phyloP scores from a whole-genome alignment of 1,284 basidiomycete genomes.

The Austropuccinia psidii region DNA sequence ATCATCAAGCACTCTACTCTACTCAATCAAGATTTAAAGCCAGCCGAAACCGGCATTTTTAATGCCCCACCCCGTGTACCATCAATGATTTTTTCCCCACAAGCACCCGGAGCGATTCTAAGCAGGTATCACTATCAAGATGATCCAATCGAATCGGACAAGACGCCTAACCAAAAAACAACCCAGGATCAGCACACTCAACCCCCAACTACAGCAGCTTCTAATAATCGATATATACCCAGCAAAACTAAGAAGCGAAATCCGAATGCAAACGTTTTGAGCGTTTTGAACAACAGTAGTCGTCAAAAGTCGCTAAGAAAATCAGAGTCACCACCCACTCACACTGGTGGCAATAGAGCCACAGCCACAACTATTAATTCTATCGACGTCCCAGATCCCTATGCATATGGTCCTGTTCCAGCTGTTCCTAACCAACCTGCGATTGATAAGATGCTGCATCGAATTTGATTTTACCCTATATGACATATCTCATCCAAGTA shows the following conservation, averaged over 20 bases:
- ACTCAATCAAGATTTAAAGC: not conserved
- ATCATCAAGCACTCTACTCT: not conserved
- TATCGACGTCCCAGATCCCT: constrained; percentile 22
- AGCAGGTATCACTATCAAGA: not conserved
- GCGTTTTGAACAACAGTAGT: constrained; percentile 18
- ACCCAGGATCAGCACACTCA: not conserved
- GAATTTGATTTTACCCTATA: too few species aligned
- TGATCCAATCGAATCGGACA: not conserved
- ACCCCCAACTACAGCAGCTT: constrained; percentile 15
- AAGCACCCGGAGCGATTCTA: constrained; percentile 1
- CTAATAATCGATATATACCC: constrained; percentile 27
- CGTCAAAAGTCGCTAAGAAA: constrained; percentile 12
- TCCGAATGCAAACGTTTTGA: constrained; percentile 14
- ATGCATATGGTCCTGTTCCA: too few species aligned
- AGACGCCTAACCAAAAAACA: not conserved
- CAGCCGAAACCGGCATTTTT: constrained; percentile 1
- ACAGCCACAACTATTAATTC: not conserved
- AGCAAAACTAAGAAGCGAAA: constrained; percentile 13
- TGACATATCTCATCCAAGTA: too few species aligned
- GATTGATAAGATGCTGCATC: too few species aligned
- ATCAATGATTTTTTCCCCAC: not conserved
- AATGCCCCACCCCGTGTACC: constrained; percentile 5
- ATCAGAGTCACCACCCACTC: not conserved
- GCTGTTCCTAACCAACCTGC: too few species aligned
- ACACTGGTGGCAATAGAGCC: not conserved